phyloP scores from a whole-genome alignment of 2,329 filamentous ascomycete genomes.

The Xylariaceae sp. region DNA sequence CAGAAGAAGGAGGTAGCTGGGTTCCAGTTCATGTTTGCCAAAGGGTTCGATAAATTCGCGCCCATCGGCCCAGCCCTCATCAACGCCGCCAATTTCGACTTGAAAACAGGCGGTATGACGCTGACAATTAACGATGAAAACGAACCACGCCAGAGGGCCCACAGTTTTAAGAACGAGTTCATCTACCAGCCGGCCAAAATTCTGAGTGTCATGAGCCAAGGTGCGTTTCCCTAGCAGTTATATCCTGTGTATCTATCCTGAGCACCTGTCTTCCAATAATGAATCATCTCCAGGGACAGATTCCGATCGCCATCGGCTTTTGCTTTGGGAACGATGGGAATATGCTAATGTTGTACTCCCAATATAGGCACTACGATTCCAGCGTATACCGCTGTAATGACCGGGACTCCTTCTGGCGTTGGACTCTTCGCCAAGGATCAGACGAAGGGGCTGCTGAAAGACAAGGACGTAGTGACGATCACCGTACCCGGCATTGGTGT shows the following conservation, averaged over 20 bases:
- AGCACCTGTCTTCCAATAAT: too few relatives aligned
- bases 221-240: slow-evolving; percentile 6
- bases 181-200: slow-evolving; percentile 41
- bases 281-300: too few relatives aligned
- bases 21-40: slow-evolving; percentile 36
- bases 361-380: slow-evolving; percentile 39
- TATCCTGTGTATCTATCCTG: not conserved
- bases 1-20: slow-evolving; percentile 26
- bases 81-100: slow-evolving; percentile 26
- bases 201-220: slow-evolving; percentile 40
- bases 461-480: slow-evolving; percentile 32
- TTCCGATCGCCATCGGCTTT: too few relatives aligned
- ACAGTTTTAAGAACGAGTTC: slow-evolving; percentile 37
- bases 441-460: slow-evolving; percentile 29
- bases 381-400: slow-evolving; percentile 45
- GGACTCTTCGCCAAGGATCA: slow-evolving; percentile 32
- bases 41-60: slow-evolving; percentile 42
- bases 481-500: slow-evolving; percentile 28
- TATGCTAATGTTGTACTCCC: not conserved
- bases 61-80: slow-evolving; percentile 41
- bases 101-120: slow-evolving; percentile 24
- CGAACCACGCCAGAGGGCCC: slow-evolving; percentile 39
- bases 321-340: too few relatives aligned
- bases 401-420: slow-evolving; percentile 43
- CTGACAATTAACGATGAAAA: slow-evolving; percentile 42